Base-by-base conservation (phyloP, 306 rosid genomes). In the Corylus avellana region DNA sequence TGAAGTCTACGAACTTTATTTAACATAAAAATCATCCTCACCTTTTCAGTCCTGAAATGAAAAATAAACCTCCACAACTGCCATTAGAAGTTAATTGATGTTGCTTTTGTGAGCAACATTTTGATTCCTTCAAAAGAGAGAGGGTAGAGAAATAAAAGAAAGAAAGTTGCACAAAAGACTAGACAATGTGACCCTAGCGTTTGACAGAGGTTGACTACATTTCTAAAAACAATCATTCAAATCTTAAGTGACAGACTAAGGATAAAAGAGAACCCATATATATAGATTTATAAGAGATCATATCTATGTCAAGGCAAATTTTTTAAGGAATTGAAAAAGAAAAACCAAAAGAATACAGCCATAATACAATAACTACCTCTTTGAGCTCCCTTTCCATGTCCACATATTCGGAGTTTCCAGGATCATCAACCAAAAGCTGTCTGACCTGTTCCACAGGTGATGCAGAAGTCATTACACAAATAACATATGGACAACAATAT, bases 361-460 rank as follows among this genome's bases (percentile, higher is more conserved):
- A 27, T 1, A 29, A 29, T 4, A 42, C 46, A 53, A 18, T n/a
- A 70, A 16, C 35, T 80, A 94, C 98, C 98, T 91, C 98, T 6
- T 62, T 75, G 78, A 95, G 95, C 84, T 95, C 98, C 80, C 88
- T 92, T 88, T 91, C 98, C 98, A 95, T 90, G 76, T 95, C 98
- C 48, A 78, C 93, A 88, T 91, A 92, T 70, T 92, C 98, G 10
- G 94, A 72, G 85, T 92, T 95, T 18, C 84, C 84, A 39, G 98
- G 96, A 48, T 93, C 97, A 69, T 89, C 91, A 48, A 73, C 91
- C 75, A 95, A 75, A 42, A 91, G 86, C 72, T 89, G 87, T 79
- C 89, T 89, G 51, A 95, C 97, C 98, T 95, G 92, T 79, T 50
- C 51, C 71, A 75, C 37, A 76, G 47, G 47, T 20, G 56, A 61